Base-by-base conservation (phyloP, 2,329 filamentous ascomycete species). In the Ophiocordyceps australis region DNA sequence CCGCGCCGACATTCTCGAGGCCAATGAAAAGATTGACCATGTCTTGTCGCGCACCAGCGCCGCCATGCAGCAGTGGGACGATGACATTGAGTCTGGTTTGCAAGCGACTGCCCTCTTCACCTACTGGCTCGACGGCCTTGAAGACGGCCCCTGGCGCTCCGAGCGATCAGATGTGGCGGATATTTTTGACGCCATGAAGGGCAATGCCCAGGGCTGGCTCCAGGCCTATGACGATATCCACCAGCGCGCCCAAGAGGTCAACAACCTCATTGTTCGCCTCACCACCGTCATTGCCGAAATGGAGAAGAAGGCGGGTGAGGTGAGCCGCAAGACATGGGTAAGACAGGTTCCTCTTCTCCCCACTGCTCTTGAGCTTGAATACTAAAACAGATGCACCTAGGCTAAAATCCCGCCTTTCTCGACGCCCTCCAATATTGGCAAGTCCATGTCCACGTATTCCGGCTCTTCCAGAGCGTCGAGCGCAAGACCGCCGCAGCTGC, bases 1-100 rank as follows among this genome's bases (percentile, higher is more conserved):
- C 46, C 74, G 86, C 11, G 57, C 71, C 12, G 74, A 86, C 38
- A 80, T 95, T 27, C 62, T 93, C 20, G 72, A 75, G 25, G 82
- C 85, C 27, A 94, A 94, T 41, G 75, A 89, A 40, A 80, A 77
- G 46, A 92, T 95, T 33, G 83, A 93, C 41, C 77, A 83, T 47
- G 82, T 93, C 29, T 65, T 92, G 24, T 67, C 70, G n/a, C 65
- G 82, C 34, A 93, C 86, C 17, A 73, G 74, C 10, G 58, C 62
- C 14, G 66, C 76, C 13, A 72, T 93, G 47, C 73, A 78, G 31
- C 80, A 85, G 43, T 72, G 76, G 25, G 57, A 86, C 20, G 67
- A 74, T 37, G 86, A 95, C 43, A 66, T 92, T 7, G 62, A 70
- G 32, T 76, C 85, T 37, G 85, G 83, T 7, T 57, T 83, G 28